Conservation (phyloP, 192 early-diverging fungal species). For the Dimargaris xerosporica region DNA sequence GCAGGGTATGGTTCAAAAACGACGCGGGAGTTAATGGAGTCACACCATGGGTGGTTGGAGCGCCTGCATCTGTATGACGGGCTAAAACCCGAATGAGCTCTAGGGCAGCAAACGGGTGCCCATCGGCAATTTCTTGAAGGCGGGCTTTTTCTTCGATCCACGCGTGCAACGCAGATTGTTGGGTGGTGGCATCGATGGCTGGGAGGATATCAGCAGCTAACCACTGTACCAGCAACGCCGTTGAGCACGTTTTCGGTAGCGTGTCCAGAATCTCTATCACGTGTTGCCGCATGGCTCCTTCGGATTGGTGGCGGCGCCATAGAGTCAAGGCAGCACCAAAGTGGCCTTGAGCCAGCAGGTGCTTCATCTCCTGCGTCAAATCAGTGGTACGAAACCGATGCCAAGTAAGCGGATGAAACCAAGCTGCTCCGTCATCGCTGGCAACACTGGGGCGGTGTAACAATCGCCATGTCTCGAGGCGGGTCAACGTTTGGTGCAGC, state of each 20-base stretch:
- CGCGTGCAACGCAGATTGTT: conserved; percentile 21
- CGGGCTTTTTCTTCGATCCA: conserved; percentile 40
- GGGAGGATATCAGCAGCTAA: conserved; percentile 36
- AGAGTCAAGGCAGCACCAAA: conserved; percentile 21
- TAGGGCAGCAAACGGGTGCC: conserved; percentile 28
- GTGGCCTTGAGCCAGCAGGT: conserved; percentile 27
- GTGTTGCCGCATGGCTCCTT: conserved; percentile 13
- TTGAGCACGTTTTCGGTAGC: conserved; percentile 31
- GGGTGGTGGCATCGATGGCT: conserved; percentile 13
- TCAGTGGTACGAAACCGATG: conserved; percentile 27
- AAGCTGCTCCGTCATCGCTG: not conserved
- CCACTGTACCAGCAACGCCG: conserved; percentile 26
- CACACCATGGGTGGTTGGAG: not conserved
- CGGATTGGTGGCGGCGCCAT: conserved; percentile 35
- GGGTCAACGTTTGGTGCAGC: conserved; percentile 15
- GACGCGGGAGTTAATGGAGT: not conserved
- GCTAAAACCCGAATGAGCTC: conserved; percentile 26
- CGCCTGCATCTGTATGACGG: conserved; percentile 11
- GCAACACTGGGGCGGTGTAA: not conserved
- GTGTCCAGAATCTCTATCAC: conserved; percentile 25
- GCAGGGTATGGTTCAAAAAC: not conserved
- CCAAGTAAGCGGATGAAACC: conserved; percentile 26
- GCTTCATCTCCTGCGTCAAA: conserved; percentile 23
- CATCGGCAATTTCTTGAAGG: conserved; percentile 23
- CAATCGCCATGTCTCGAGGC: conserved; percentile 27